phyloP scores from a whole-genome alignment of 805 yeast genomes.

The Candida vaughaniae region DNA sequence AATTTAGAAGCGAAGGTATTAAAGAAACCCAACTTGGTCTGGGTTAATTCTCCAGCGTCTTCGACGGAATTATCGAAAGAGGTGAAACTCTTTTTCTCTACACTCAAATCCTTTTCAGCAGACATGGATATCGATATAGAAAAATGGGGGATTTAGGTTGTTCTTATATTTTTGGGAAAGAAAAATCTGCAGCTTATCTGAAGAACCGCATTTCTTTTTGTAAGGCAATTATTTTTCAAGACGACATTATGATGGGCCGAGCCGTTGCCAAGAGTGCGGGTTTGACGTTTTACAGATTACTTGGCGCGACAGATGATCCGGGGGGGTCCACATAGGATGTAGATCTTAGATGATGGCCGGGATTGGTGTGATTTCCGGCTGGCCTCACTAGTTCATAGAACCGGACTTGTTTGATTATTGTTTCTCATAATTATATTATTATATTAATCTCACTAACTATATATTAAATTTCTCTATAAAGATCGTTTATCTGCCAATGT shows the following conservation, averaged over 20 bases:
- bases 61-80: conserved; percentile 15
- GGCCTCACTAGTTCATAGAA: too few relatives aligned
- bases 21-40: conserved; percentile 24
- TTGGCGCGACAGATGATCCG: not conserved
- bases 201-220: not conserved
- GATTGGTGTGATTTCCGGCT: not conserved
- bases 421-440: too few relatives aligned
- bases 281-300: not conserved
- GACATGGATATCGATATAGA: too few relatives aligned
- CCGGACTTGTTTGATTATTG: too few relatives aligned
- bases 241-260: not conserved
- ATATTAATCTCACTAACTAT: too few relatives aligned
- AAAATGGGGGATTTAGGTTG: not conserved
- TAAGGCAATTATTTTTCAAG: not conserved
- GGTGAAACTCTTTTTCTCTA: conserved; percentile 6
- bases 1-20: conserved; percentile 32
- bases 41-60: conserved; percentile 21
- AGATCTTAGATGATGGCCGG: too few relatives aligned
- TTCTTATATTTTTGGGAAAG: not conserved
- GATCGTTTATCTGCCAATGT: conserved; percentile 43
- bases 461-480: too few relatives aligned
- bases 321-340: not conserved
- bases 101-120: conserved; percentile 7
- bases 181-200: conserved; percentile 1
- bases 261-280: not conserved